Evolutionary conservation across 192 early-diverging fungal genomes (phyloP).

Genomic region (Coemansia sp.): DNA sequence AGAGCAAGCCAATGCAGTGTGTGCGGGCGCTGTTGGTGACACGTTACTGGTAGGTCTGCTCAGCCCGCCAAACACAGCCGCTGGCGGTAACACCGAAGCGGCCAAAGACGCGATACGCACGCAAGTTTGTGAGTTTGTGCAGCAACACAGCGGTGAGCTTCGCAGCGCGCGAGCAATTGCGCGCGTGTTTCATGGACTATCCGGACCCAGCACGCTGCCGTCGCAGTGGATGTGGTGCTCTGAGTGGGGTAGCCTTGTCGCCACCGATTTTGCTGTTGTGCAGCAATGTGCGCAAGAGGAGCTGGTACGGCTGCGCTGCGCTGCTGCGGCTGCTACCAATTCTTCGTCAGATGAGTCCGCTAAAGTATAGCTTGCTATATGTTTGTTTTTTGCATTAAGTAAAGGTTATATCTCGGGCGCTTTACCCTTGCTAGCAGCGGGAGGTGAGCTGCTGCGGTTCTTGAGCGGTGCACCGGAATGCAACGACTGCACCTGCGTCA

Average conservation of each 20-base stretch:
- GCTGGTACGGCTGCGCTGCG: constrained; percentile 26
- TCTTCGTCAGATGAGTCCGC: no score
- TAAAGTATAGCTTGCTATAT: background rate
- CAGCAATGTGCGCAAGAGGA: constrained; percentile 37
- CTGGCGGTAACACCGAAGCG: background rate
- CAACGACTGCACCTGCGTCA: constrained; percentile 43
- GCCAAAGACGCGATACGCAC: constrained; percentile 1
- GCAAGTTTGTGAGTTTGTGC: constrained; percentile 20
- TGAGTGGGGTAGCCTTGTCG: constrained; percentile 40
- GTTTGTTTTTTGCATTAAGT: constrained; percentile 5
- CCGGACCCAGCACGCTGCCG: constrained; percentile 25
- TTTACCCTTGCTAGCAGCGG: constrained; percentile 25
- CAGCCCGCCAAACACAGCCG: background rate
- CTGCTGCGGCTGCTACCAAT: no score
- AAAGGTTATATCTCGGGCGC: constrained; percentile 11
- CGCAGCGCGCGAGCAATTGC: constrained; percentile 38
- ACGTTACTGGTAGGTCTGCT: background rate
- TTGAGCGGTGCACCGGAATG: background rate
- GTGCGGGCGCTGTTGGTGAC: background rate
- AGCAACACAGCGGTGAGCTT: constrained; percentile 20
- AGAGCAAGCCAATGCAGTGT: background rate
- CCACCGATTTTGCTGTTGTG: constrained; percentile 30
- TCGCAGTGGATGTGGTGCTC: constrained; percentile 45
- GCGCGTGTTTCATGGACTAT: constrained; percentile 41
- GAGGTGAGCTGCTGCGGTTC: background rate